Evolutionary conservation across 1,284 basidiomycete species (phyloP).

Genomic region (Neolentinus lepideus): DNA sequence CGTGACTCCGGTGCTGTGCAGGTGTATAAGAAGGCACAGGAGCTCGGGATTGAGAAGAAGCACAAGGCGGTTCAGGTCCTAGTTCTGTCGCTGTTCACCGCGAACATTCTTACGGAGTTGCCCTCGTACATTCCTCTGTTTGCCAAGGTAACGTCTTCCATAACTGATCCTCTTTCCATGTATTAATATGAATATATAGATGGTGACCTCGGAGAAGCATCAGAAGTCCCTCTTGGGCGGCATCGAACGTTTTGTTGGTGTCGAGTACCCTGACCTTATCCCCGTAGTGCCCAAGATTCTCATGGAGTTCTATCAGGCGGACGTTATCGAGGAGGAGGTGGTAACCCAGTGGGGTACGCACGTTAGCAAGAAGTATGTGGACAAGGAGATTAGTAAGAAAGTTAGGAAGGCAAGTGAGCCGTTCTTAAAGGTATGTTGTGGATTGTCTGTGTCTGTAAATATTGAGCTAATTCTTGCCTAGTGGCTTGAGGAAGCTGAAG

Average conservation of each 20-base stretch:
- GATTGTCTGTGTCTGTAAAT: neutral
- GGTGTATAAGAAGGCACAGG: slow-evolving; percentile 87
- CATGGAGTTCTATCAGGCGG: slow-evolving; percentile 92
- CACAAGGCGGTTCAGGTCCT: slow-evolving; percentile 88
- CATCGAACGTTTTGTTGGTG: slow-evolving; percentile 77
- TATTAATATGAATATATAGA: slow-evolving; percentile 26
- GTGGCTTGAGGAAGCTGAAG: slow-evolving; percentile 44
- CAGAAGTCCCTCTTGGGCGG: slow-evolving; percentile 93
- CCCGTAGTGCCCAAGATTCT: slow-evolving; percentile 82
- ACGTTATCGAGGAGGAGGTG: slow-evolving; percentile 90
- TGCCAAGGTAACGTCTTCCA: slow-evolving; percentile 55
- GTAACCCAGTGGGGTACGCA: slow-evolving; percentile 94
- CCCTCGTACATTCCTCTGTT: slow-evolving; percentile 71
- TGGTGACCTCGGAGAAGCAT: slow-evolving; percentile 85
- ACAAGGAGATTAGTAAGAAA: slow-evolving; percentile 93
- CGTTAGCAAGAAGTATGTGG: slow-evolving; percentile 96
- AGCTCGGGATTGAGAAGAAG: slow-evolving; percentile 92
- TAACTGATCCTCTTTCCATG: neutral
- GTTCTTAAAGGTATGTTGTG: slow-evolving; percentile 68
- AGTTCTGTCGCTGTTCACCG: slow-evolving; percentile 83
- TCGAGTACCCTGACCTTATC: slow-evolving; percentile 61
- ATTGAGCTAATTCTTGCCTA: slow-evolving; percentile 18
- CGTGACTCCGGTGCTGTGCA: slow-evolving; percentile 50
- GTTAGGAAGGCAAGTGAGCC: slow-evolving; percentile 94
- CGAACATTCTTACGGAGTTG: slow-evolving; percentile 72